Evolutionary conservation across 2,329 filamentous ascomycete species (phyloP).

Genomic region (Fusarium buxicola): DNA sequence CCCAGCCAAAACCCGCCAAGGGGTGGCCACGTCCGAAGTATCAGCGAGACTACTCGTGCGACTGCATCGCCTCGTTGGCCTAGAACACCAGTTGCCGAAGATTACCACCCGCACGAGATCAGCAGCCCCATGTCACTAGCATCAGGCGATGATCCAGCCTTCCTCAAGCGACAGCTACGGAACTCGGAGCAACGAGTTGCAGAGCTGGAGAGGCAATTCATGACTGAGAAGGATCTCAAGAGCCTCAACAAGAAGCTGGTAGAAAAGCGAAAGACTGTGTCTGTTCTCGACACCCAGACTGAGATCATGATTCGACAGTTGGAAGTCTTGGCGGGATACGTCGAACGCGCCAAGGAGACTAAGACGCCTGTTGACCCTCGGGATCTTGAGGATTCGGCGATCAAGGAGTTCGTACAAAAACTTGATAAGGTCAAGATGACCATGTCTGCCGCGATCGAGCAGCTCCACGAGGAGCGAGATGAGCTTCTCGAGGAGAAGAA

Average conservation of each 20-base stretch:
- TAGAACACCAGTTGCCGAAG: slow-evolving; percentile 72
- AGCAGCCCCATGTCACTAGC: slow-evolving; percentile 77
- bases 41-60: slow-evolving; percentile 74
- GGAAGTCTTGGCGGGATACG: slow-evolving; percentile 87
- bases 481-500: slow-evolving; percentile 87
- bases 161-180: slow-evolving; percentile 80
- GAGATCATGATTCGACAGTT: slow-evolving; percentile 96
- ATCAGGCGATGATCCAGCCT: slow-evolving; percentile 72
- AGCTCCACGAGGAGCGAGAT: slow-evolving; percentile 77
- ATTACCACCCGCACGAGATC: slow-evolving; percentile 69
- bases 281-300: slow-evolving; percentile 91
- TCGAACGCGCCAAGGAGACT: slow-evolving; percentile 86
- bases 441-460: slow-evolving; percentile 69
- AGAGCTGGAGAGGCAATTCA: slow-evolving; percentile 85
- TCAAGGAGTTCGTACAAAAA: slow-evolving; percentile 89
- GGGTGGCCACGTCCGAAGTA: slow-evolving; percentile 68
- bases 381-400: slow-evolving; percentile 87
- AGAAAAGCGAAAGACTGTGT: slow-evolving; percentile 96
- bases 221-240: slow-evolving; percentile 72
- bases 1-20: slow-evolving; percentile 58
- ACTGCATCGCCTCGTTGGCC: slow-evolving; percentile 76
- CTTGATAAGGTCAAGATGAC: slow-evolving; percentile 70
- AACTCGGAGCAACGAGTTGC: slow-evolving; percentile 86
- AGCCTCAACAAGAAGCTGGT: slow-evolving; percentile 87
- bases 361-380: slow-evolving; percentile 83